phyloP scores from a whole-genome alignment of 352 stramenopile species.

The Thraustochytrium striatum region DNA sequence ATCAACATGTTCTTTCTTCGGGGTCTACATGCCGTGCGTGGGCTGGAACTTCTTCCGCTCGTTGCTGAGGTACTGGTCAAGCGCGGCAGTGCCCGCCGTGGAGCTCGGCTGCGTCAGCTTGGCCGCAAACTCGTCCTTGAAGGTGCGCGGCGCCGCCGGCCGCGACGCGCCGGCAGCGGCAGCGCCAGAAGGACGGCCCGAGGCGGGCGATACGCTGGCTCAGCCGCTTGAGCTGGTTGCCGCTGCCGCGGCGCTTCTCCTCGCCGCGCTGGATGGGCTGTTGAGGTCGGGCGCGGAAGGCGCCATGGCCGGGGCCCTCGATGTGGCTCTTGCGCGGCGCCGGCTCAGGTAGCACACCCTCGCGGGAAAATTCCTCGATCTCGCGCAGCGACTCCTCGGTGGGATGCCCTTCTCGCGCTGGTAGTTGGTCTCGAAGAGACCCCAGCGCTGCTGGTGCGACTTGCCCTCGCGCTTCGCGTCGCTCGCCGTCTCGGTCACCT shows the following conservation, averaged over 20 bases:
- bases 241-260: too few species aligned
- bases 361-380: slow-evolving; percentile 32
- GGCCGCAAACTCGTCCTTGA: background rate
- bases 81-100: background rate
- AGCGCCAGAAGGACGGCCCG: background rate
- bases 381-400: slow-evolving; percentile 44
- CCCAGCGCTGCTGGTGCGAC: slow-evolving; percentile 43
- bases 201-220: too few species aligned
- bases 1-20: too few species aligned
- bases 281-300: background rate
- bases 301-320: background rate
- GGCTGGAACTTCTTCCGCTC: background rate
- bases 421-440: slow-evolving; percentile 49
- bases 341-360: background rate
- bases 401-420: slow-evolving; percentile 47
- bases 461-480: slow-evolving; percentile 20
- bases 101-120: background rate
- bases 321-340: slow-evolving; percentile 5
- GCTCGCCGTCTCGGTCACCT: background rate
- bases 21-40: background rate
- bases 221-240: too few species aligned
- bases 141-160: too few species aligned
- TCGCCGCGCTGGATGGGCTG: background rate
- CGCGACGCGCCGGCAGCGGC: too few species aligned
- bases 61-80: background rate